Evolutionary conservation across 108 stramenopile species (phyloP).

Genomic region (Cyclostephanos invisitatus): DNA sequence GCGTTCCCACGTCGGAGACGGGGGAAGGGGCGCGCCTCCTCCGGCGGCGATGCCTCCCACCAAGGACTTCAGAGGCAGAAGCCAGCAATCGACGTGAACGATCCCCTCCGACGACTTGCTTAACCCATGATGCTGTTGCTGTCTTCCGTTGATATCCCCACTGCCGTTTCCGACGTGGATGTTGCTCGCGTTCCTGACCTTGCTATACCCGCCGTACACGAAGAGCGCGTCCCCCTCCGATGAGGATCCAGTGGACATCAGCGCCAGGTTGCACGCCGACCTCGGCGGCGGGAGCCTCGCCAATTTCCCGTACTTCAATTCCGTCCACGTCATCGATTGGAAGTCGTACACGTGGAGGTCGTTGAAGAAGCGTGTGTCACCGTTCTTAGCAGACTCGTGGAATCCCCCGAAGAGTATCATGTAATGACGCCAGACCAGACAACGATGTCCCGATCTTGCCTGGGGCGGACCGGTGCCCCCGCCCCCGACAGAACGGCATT

Average conservation of each 20-base stretch:
- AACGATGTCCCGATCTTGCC: slow-evolving; percentile 89
- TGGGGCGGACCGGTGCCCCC: slow-evolving; percentile 71
- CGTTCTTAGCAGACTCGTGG: slow-evolving; percentile 79
- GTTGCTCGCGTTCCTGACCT: slow-evolving; percentile 61
- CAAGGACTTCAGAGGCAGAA: slow-evolving; percentile 71
- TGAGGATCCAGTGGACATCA: slow-evolving; percentile 30
- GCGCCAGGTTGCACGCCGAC: slow-evolving; percentile 75
- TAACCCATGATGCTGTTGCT: slow-evolving; percentile 1
- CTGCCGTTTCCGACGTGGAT: background rate
- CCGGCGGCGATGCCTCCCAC: slow-evolving; percentile 48
- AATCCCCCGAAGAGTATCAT: slow-evolving; percentile 97
- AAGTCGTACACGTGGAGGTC: slow-evolving; percentile 84
- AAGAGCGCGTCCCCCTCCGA: slow-evolving; percentile 56
- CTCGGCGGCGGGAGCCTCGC: slow-evolving; percentile 77
- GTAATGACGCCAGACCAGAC: slow-evolving; percentile 89
- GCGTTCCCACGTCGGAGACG: slow-evolving; percentile 82
- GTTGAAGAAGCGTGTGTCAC: slow-evolving; percentile 79
- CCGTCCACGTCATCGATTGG: slow-evolving; percentile 79
- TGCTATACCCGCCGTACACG: slow-evolving; percentile 86
- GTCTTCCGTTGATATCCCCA: background rate
- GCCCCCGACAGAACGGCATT: slow-evolving; percentile 66
- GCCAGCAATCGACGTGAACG: slow-evolving; percentile 84
- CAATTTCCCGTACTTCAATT: slow-evolving; percentile 72
- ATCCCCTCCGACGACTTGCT: slow-evolving; percentile 67
- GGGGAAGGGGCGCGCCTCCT: slow-evolving; percentile 11